Evolutionary conservation across 805 yeast species (phyloP).

Genomic region (Zygosaccharomyces kombuchaensis): DNA sequence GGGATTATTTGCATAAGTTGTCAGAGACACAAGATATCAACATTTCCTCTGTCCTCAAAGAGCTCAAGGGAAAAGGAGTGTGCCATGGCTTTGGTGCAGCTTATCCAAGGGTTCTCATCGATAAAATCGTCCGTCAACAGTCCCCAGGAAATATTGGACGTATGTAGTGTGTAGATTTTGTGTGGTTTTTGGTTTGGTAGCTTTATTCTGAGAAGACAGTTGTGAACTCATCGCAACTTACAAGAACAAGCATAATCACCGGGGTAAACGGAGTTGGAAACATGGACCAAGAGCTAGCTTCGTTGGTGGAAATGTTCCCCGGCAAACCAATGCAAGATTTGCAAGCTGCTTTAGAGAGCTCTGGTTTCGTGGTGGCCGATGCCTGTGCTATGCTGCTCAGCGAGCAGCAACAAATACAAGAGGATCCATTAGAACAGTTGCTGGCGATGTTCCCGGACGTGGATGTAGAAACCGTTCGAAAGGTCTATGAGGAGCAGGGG

Average conservation of each 20-base stretch:
- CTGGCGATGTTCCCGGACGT: constrained; percentile 46
- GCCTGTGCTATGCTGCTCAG: constrained; percentile 28
- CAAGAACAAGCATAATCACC: background rate
- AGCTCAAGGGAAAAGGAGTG: constrained; percentile 59
- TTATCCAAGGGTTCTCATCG: constrained; percentile 25
- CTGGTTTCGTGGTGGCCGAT: constrained; percentile 20
- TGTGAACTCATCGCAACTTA: background rate
- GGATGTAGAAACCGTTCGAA: constrained; percentile 30
- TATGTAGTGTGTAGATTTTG: background rate
- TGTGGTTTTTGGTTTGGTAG: background rate
- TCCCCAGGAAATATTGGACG: background rate
- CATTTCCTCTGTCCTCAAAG: constrained; percentile 52
- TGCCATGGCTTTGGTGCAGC: constrained; percentile 72
- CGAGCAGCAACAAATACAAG: constrained; percentile 11
- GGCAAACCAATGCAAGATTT: constrained; percentile 11
- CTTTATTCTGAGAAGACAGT: background rate
- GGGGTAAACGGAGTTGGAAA: background rate
- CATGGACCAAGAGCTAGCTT: constrained; percentile 3
- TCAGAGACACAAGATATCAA: constrained; percentile 50
- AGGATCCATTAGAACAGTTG: constrained; percentile 21
- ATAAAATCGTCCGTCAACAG: constrained; percentile 10
- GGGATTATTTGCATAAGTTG: constrained; percentile 68
- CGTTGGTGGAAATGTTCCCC: constrained; percentile 23
- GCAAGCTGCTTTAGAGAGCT: constrained; percentile 16
- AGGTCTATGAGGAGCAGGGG: constrained; percentile 31